Evolutionary conservation across 2,329 filamentous ascomycete genomes (phyloP), one percentile per base, ranked within the genome.

Genomic region (Ophiognomonia clavigignenti-juglandacearum): DNA sequence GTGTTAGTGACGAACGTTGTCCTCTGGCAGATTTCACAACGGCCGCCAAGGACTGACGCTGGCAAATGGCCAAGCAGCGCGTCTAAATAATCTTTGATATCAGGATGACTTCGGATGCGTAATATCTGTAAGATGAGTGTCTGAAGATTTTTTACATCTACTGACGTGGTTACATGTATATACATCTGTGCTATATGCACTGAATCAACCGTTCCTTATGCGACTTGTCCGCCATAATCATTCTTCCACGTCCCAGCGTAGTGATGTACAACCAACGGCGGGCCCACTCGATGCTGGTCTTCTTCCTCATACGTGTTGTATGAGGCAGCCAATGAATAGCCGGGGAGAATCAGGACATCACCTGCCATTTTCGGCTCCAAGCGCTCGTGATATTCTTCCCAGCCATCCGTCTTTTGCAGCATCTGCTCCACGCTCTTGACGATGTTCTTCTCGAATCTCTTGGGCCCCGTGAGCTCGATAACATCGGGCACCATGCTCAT

Each of bases 401-500:
- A 35, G 5, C 31, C 34, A 10, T 39, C 11, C 2, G 37, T 39
- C n/a, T 16, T 26, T 9, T 27, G 13, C 38, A 44, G 37, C 13
- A 38, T 29, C 10, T 20, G 22, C 27, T 45, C 39, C 14, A 53
- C 36, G 29, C 45, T 52, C 8, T 46, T 20, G 22, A 36, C 29
- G 10, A 54, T n/a, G 39, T 48, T 54, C 38, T 23, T 11, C 3
- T 48, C 45, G 26, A 56, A 51, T 13, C 50, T 42, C 37, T 18
- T 44, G 6, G 54, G 56, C 3, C 56, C 53, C 3, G 54, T 56
- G 4, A 48, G 39, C 9, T 51, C 46, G 4, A 56, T 43, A n/a
- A 57, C 46, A 19, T 56, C 53, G 4, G 41, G 47, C 4, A 55
- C 37, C 45, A 51, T 52, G 8, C 29, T 20, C 34, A 47, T 40